Conservation (phyloP, 2,329 filamentous ascomycete species). For the Hypoxylon sp. region DNA sequence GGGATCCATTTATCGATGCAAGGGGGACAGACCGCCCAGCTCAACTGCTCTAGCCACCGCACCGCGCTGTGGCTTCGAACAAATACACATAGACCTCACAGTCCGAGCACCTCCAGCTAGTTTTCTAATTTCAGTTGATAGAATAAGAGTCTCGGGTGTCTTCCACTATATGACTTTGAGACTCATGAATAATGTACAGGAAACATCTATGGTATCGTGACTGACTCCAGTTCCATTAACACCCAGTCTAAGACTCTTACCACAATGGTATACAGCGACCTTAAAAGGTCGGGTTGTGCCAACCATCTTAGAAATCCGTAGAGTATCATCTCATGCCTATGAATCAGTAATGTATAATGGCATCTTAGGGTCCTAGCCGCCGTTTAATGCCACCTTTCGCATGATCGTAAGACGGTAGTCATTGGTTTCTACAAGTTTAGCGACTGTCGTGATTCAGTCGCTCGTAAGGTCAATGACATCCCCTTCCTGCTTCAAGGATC, state of each 20-base stretch:
- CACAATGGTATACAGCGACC: background rate
- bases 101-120: background rate
- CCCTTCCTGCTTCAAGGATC: background rate
- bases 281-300: background rate
- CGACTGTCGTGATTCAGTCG: constrained; percentile 24
- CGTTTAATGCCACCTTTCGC: background rate
- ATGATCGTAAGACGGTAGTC: background rate
- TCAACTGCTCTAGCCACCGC: constrained; percentile 7
- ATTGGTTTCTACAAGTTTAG: background rate
- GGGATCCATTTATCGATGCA: constrained; percentile 18
- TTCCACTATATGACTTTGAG: background rate
- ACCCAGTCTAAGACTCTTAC: background rate
- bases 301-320: background rate
- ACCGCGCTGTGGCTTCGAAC: background rate
- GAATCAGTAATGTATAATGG: background rate
- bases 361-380: background rate
- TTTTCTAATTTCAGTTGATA: background rate
- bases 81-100: background rate
- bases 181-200: background rate
- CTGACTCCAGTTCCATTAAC: background rate
- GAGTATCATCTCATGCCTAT: background rate
- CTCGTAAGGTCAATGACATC: constrained; percentile 46
- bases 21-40: constrained; percentile 5
- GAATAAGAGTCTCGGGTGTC: background rate
- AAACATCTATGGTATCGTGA: background rate